Evolutionary conservation across 345 rosid species (phyloP), one percentile per base, ranked within the genome.

Genomic region (Dipteronia sinensis): DNA sequence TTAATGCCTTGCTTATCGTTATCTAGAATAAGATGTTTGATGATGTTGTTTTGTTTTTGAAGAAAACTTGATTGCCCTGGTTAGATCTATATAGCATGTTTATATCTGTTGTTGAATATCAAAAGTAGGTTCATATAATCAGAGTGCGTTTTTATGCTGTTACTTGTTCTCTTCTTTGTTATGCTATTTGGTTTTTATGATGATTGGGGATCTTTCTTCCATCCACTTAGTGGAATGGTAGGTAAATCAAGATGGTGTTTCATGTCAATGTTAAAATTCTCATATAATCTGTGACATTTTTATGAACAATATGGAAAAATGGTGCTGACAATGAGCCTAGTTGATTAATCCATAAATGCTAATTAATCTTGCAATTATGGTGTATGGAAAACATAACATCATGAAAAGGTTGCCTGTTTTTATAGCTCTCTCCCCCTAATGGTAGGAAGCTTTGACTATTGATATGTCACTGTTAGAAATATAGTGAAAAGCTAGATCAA

Each of bases 21-120:
- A 46, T 15, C 67, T 73, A 23, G 38, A 73, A 40, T 61, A 40
- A 20, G 38, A 27, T 65, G 61, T 27, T 59, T 29, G 70, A 29
- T 75, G 49, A 66, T 65, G 63, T 51, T n/a, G 31, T 34, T 34
- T 34, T 34, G 5, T 61, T 34, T n/a, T 71, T 59, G 38, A 63
- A 47, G 17, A 49, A 65, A 64, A n/a, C 15, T 29, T n/a, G 49
- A 44, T 47, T 65, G 22, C 67, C 69, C 38, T 62, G 19, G 40
- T 56, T 17, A 9, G 58, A 13, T 42, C 0, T 34, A 34, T 34
- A 42, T 23, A 62, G 15, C 23, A 23, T 10, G n/a, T 10, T 38
- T 27, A 46, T 27, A 69, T 61, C 49, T 61, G 25, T n/a, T 44
- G n/a, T 42, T 66, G 23, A 47, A 42, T 66, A 19, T 27, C 49